Base-by-base conservation (phyloP, 768 basidiomycete genomes). In the Boletus barrowsii region DNA sequence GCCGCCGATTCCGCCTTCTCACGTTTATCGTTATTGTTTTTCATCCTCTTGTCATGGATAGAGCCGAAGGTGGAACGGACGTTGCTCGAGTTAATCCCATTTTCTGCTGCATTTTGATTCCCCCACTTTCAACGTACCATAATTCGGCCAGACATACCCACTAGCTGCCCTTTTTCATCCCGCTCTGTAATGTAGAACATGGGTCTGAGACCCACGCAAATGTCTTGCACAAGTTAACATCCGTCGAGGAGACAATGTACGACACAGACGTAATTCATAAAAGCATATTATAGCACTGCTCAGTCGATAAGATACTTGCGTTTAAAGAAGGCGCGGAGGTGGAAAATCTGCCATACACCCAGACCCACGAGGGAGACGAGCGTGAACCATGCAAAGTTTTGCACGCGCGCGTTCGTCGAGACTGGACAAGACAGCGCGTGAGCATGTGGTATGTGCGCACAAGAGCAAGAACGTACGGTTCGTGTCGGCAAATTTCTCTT, bases 311-410 rank as follows among this genome's bases (percentile, higher is more conserved):
- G 85, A 73, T 94, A 93, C 74, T 94, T 97, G 66, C 88, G 82
- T 76, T 92, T 94, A 83, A 98, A 98, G 83, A 90, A 98, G 7
- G 93, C 82, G 43, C 94, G 84, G 14, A 99, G 77, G 67, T 98
- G 96, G 68, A 97, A 74, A 42, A 99, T 90, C 75, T 98, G 94
- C 97, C 96, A 99, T 42, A 80, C 81, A 8, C 97, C 95, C 36
- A 98, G 77, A 26, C 77, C 83, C 32, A 93, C 69, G 42, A 98
- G 81, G 9, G 89, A 83, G 44, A 86, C 20, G 56, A 97, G 79
- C 13, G 93, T 88, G 69, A 98, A 86, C 80, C 92, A 87, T 1
- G 91, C 90, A 73, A 99, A 98, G 63, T 83, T 90, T 71, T 93
- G 89, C 32, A 98, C 95, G 49, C 97, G 88, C 35, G 75, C 58